Evolutionary conservation across 345 rosid genomes (phyloP).

Genomic region (Eucalyptus grandis): DNA sequence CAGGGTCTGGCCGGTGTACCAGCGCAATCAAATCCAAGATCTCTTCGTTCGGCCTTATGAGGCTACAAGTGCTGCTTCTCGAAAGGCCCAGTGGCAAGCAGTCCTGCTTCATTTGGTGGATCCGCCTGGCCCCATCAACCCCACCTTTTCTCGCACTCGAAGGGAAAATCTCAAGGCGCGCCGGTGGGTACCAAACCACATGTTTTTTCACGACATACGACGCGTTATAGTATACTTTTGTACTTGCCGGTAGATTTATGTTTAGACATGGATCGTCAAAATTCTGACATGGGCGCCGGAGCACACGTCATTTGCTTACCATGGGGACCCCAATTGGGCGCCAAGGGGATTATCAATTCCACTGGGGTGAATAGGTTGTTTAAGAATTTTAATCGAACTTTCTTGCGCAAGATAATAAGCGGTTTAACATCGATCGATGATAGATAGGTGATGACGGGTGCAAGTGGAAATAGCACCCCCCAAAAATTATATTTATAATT

Average conservation of each 20-base stretch:
- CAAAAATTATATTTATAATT: no score
- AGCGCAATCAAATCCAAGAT: neutral
- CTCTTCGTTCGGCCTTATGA: neutral
- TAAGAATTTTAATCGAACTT: neutral
- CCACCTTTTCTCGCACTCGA: accelerated
- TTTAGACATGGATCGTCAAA: neutral
- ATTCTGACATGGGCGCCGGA: neutral
- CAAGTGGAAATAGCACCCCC: neutral
- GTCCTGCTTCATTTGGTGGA: neutral
- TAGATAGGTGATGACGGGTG: accelerated
- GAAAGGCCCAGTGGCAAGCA: neutral
- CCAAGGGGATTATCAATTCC: accelerated
- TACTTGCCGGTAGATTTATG: neutral
- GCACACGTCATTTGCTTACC: no score
- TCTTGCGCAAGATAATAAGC: accelerated
- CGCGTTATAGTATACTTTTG: neutral
- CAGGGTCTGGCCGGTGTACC: neutral
- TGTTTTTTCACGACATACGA: neutral
- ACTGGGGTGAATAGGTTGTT: neutral
- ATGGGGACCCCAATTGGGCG: neutral
- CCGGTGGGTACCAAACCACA: neutral
- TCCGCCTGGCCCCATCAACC: neutral
- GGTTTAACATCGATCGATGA: neutral
- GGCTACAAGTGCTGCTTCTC: neutral
- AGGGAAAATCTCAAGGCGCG: neutral